These are phyloP conservation scores for Pelargonium australe DNA, from an alignment of 441 rosid genomes.

Conservation along the genomic window DNA sequence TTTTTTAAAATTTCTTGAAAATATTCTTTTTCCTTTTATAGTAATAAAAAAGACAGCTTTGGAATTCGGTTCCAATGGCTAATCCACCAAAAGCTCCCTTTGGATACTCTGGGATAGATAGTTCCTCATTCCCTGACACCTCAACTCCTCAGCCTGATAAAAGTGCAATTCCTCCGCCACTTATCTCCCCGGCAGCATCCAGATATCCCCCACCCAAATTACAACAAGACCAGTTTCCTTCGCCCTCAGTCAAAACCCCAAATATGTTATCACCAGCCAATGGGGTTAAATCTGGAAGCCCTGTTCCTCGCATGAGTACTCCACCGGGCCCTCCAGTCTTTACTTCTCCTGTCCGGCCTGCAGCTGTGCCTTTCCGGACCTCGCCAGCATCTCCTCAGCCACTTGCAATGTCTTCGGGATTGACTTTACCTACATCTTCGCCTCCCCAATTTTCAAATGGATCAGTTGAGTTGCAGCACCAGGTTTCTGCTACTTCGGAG, in stretches of 20 bases:
- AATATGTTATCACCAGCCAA: slow-evolving; percentile 50
- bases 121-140: slow-evolving; percentile 39
- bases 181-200: slow-evolving; percentile 44
- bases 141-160: slow-evolving; percentile 39
- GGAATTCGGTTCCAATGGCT: slow-evolving; percentile 40
- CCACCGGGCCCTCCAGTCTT: slow-evolving; percentile 96
- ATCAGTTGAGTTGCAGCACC: slow-evolving; percentile 47
- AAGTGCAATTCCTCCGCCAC: slow-evolving; percentile 38
- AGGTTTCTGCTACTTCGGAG: slow-evolving; percentile 46
- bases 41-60: slow-evolving; percentile 12
- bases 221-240: slow-evolving; percentile 53
- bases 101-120: slow-evolving; percentile 36
- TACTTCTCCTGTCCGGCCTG: slow-evolving; percentile 84
- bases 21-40: background rate
- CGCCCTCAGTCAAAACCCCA: slow-evolving; percentile 52
- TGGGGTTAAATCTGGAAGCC: slow-evolving; percentile 60
- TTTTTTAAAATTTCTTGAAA: slow-evolving; percentile 2
- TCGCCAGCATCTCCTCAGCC: slow-evolving; percentile 94
- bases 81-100: slow-evolving; percentile 43
- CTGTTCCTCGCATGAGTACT: slow-evolving; percentile 71
- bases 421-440: slow-evolving; percentile 74
- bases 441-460: slow-evolving; percentile 77
- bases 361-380: slow-evolving; percentile 88
- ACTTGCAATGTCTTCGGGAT: slow-evolving; percentile 63
- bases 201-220: slow-evolving; percentile 56